Base-by-base conservation (phyloP, 768 basidiomycete species). In the Pleurotus giganteus region DNA sequence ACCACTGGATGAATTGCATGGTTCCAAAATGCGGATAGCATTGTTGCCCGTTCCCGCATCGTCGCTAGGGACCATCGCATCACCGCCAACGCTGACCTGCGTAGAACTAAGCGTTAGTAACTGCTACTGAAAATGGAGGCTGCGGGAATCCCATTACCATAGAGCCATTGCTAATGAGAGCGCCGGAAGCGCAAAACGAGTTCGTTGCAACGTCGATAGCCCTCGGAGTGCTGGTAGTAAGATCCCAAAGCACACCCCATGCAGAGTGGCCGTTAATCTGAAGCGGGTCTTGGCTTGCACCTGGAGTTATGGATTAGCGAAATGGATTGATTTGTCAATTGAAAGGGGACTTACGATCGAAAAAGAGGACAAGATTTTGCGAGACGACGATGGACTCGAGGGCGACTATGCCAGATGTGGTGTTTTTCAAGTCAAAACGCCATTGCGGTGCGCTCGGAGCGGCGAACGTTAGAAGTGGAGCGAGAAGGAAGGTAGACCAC, bases 151-250 rank as follows among this genome's bases (percentile, higher is more conserved):
- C 17, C 8, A 7, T 12, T 44, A 81, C 68, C 82, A 81, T 84
- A 2, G 79, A 80, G 8, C 84, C 84, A 63, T 85, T 82, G 0
- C 75, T 81, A n/a, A 83, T 63, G 1, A 79, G 71, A 6, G 58
- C 53, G 41, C 81, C 71, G 21, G 76, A 78, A 5, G 84, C 83
- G 60, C 83, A 86, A 69, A 86, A 86, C 0, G 79, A 66, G 66
- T 88, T 85, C 7, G 80, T 80, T 39, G 74, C 58, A 21, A 82
- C 69, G 61, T 85, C 78, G 73, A 87, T 76, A 4, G 83, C 59
- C 9, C 75, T 75, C 29, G 74, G 77, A 21, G 61, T 62, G 60
- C 82, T 80, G 11, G 76, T 74, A 29, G 70, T 68, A 44, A 78
- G 61, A 50, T 81, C 75, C 62, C 80, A 85, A 57, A 75, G 76